Evolutionary conservation across 1,284 basidiomycete genomes (phyloP).

Genomic region (Abortiporus biennis): DNA sequence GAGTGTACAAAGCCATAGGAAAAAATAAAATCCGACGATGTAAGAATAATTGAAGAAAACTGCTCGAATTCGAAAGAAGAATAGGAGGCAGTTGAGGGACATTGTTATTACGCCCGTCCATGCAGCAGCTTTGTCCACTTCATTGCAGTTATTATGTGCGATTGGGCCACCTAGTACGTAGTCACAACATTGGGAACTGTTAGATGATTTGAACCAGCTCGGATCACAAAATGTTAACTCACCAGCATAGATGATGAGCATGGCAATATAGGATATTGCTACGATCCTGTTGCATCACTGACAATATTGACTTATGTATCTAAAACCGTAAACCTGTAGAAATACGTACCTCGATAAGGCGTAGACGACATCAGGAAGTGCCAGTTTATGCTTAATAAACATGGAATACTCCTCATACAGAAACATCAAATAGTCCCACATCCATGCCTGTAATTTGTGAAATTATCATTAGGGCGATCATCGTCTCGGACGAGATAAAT

Average conservation of each 20-base stretch:
- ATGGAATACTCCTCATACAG: background rate
- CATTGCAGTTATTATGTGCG: background rate
- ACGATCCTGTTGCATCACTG: background rate
- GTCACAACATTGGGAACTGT: no score
- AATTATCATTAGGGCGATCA: background rate
- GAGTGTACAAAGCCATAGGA: background rate
- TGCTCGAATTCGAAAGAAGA: slow-evolving; percentile 2
- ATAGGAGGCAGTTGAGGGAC: slow-evolving; percentile 5
- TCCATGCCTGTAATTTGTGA: background rate
- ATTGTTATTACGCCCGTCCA: slow-evolving; percentile 15
- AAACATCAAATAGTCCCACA: slow-evolving; percentile 5
- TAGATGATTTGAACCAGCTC: background rate
- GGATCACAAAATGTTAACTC: background rate
- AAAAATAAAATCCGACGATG: background rate
- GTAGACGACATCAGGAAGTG: slow-evolving; percentile 4
- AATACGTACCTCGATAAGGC: slow-evolving; percentile 3
- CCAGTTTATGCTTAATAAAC: background rate
- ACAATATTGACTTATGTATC: background rate
- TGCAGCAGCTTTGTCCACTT: background rate
- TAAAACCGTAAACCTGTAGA: background rate
- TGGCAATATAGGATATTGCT: background rate
- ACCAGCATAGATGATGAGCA: background rate
- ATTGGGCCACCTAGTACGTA: no score
- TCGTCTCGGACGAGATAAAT: no score
- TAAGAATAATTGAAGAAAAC: background rate